phyloP scores from a whole-genome alignment of 2,329 filamentous ascomycete genomes.

The Sporothrix curviconia region DNA sequence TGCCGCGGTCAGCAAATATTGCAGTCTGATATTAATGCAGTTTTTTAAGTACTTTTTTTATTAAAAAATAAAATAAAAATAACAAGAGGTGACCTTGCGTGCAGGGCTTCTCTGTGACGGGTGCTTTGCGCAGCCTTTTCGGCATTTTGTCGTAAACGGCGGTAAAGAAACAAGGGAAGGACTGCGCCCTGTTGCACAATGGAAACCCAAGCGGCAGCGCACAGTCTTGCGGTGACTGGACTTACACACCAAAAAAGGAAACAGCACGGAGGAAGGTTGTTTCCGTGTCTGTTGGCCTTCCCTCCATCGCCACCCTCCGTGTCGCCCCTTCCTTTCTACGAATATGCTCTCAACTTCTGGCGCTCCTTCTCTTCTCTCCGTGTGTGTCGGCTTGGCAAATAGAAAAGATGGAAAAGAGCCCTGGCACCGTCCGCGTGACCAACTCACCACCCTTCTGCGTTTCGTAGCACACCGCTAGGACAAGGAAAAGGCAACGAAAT shows the following conservation, averaged over 20 bases:
- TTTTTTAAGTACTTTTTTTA: too few relatives aligned
- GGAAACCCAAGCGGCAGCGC: neutral
- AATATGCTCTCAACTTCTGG: too few relatives aligned
- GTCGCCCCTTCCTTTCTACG: neutral
- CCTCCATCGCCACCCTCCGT: too few relatives aligned
- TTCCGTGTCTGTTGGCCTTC: neutral
- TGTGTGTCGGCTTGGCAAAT: conserved; percentile 7
- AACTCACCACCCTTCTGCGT: neutral
- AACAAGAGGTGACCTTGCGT: neutral
- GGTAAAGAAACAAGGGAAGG: neutral
- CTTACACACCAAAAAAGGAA: conserved; percentile 9
- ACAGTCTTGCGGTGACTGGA: neutral
- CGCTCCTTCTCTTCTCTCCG: neutral
- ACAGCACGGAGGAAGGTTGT: neutral
- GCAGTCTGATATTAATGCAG: too few relatives aligned
- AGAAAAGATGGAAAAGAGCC: conserved; percentile 3
- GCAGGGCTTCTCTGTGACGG: neutral
- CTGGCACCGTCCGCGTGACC: conserved; percentile 14
- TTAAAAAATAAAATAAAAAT: too few relatives aligned
- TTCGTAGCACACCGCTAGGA: conserved; percentile 15
- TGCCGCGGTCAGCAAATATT: too few relatives aligned
- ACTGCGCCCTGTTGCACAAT: neutral
- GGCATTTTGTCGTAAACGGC: neutral
- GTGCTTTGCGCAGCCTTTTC: neutral
- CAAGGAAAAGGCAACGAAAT: neutral